These are phyloP conservation scores for Cicer judaicum DNA, from an alignment of 306 rosid species.

Conservation along the genomic window DNA sequence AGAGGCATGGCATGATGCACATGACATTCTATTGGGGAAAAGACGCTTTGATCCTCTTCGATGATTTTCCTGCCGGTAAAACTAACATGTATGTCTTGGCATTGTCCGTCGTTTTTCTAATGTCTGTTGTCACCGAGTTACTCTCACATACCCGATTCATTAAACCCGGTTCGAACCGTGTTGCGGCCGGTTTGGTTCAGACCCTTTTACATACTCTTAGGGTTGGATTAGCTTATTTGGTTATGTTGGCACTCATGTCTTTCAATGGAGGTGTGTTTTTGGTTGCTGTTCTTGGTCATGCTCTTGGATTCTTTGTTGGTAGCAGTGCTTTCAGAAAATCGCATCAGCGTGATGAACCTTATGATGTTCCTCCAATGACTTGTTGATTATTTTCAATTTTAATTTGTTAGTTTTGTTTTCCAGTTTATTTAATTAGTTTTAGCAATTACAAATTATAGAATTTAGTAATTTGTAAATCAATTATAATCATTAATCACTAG, in stretches of 20 bases:
- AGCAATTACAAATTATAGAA: too few relatives aligned
- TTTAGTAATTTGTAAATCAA: too few relatives aligned
- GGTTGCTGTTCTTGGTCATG: constrained; percentile 70
- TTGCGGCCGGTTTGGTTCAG: constrained; percentile 53
- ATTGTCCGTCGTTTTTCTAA: constrained; percentile 54
- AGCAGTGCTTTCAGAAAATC: constrained; percentile 50
- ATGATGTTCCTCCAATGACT: constrained; percentile 59
- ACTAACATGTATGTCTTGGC: constrained; percentile 63
- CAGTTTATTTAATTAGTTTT: too few relatives aligned
- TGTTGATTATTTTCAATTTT: constrained; percentile 46
- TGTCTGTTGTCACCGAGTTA: constrained; percentile 57
- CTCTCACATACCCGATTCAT: constrained; percentile 53
- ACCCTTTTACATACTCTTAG: constrained; percentile 59
- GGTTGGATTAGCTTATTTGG: constrained; percentile 67
- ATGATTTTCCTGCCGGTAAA: constrained; percentile 66
- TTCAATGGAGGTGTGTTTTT: constrained; percentile 76
- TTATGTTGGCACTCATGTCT: constrained; percentile 89
- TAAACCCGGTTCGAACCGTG: constrained; percentile 35
- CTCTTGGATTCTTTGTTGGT: constrained; percentile 71
- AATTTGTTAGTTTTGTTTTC: not conserved
- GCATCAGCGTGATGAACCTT: not conserved
- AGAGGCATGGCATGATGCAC: constrained; percentile 54
- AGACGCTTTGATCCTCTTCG: constrained; percentile 61
- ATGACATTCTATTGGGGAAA: constrained; percentile 91
- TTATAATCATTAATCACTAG: too few relatives aligned